Evolutionary conservation across 345 rosid species (phyloP).

Genomic region (Acer negundo): DNA sequence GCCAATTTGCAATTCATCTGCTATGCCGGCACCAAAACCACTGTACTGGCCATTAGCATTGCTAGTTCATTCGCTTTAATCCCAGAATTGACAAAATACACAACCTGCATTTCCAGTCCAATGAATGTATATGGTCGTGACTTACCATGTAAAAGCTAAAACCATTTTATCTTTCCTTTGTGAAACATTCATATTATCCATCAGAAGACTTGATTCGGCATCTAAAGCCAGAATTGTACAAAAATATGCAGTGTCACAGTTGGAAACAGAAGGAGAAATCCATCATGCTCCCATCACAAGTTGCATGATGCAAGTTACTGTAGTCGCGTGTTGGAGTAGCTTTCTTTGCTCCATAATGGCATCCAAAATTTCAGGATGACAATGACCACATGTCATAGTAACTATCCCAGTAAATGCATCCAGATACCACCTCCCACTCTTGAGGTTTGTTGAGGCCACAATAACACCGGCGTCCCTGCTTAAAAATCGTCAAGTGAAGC

Average conservation of each 20-base stretch:
- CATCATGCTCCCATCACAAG: not conserved
- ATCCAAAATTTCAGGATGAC: conserved; percentile 77
- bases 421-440: conserved; percentile 69
- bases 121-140: not conserved
- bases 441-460: no score
- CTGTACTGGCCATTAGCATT: conserved; percentile 85
- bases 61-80: conserved; percentile 94
- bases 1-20: conserved; percentile 96
- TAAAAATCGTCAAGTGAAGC: no score
- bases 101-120: conserved; percentile 61
- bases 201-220: not conserved
- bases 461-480: no score
- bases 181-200: not conserved
- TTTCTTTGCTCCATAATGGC: conserved; percentile 78
- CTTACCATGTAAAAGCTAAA: not conserved
- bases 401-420: conserved; percentile 94
- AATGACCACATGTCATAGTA: conserved; percentile 91
- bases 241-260: not conserved
- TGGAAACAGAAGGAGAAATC: not conserved
- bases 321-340: conserved; percentile 89
- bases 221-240: no score
- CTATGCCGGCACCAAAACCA: conserved; percentile 87
- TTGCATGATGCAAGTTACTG: conserved; percentile 82
- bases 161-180: no score
- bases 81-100: conserved; percentile 92